A percentile compares a stretch with the other conserved stretches of the same genome.
These are phyloP conservation scores for Botrytis pseudocinerea DNA, from an alignment of 2,329 filamentous ascomycete genomes.

Conservation along the genomic window DNA sequence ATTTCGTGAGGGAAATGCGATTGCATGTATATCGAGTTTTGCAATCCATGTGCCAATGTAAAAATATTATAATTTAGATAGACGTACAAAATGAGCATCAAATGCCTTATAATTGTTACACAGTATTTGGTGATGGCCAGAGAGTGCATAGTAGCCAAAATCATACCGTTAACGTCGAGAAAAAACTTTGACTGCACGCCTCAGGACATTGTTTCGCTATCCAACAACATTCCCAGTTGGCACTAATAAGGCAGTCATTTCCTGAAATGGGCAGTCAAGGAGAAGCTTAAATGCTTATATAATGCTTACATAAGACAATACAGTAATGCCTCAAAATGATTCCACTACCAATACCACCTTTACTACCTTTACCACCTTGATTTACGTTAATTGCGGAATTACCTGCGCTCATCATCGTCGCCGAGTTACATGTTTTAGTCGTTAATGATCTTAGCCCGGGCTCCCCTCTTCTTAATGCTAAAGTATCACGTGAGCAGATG, in stretches of 20 bases:
- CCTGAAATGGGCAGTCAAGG: background rate
- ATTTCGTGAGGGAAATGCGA: background rate
- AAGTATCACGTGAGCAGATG: background rate
- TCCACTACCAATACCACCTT: background rate
- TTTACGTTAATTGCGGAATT: background rate
- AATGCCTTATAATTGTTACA: background rate
- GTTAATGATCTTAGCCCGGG: background rate
- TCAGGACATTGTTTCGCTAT: background rate
- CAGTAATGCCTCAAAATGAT: background rate
- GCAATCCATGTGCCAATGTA: background rate
- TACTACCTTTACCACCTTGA: background rate
- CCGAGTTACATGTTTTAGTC: background rate
- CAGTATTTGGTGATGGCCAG: background rate
- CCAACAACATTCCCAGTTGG: background rate
- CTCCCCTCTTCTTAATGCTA: background rate
- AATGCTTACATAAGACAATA: background rate
- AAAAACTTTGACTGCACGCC: background rate
- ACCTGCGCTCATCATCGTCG: background rate
- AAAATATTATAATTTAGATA: background rate
- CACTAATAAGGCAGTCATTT: background rate
- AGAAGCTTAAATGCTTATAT: background rate
- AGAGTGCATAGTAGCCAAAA: background rate
- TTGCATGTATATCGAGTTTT: background rate
- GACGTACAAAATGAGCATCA: background rate
- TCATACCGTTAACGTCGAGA: background rate